Conservation (phyloP, 371 early-diverging fungal species). For the Apophysomyces elegans region DNA sequence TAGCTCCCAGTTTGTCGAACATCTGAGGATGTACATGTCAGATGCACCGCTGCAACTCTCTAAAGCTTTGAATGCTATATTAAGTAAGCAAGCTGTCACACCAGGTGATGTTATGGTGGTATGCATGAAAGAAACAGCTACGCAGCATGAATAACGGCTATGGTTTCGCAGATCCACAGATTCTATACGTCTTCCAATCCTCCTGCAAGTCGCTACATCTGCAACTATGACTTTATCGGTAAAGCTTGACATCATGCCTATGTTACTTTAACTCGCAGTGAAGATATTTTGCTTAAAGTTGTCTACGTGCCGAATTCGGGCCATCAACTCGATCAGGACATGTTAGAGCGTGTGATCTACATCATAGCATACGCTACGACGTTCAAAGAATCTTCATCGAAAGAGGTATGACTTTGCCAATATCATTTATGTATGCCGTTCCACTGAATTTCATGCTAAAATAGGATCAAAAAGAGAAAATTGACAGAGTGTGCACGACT, state of each 20-base stretch:
- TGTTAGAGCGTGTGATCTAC: constrained; percentile 63
- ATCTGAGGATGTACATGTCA: constrained; percentile 52
- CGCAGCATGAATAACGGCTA: constrained; percentile 27
- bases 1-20: constrained; percentile 47
- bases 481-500: constrained; percentile 14
- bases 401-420: constrained; percentile 19
- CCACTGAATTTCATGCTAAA: not conserved
- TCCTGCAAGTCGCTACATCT: constrained; percentile 56
- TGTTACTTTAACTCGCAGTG: constrained; percentile 2
- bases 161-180: constrained; percentile 41
- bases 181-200: constrained; percentile 45
- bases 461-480: constrained; percentile 26
- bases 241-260: constrained; percentile 16
- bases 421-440: not conserved
- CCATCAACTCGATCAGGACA: constrained; percentile 47
- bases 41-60: constrained; percentile 53
- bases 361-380: constrained; percentile 63
- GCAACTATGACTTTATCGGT: constrained; percentile 64
- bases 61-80: constrained; percentile 59
- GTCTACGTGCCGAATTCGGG: constrained; percentile 55
- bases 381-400: constrained; percentile 41
- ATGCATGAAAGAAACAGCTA: constrained; percentile 9
- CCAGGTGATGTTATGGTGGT: constrained; percentile 68
- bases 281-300: constrained; percentile 51
- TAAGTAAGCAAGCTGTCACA: constrained; percentile 58